Evolutionary conservation across 208 protist genomes (phyloP), one percentile per base, ranked within the genome.

Genomic region (Trypanosoma rangeli): DNA sequence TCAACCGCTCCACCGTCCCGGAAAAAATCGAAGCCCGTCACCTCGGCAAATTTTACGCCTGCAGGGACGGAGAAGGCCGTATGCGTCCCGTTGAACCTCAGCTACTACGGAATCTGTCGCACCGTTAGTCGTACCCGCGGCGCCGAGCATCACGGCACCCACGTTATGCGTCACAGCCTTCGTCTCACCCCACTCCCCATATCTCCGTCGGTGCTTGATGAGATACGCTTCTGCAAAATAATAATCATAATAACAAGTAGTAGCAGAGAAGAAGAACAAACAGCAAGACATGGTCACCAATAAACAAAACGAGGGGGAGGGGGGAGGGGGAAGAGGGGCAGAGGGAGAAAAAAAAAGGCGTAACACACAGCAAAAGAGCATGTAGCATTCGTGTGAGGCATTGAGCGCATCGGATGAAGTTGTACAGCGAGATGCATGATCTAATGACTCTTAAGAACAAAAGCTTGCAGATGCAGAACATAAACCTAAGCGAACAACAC

Each of bases 1-100:
- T 33, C 20, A 77, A 59, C 46, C 64, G 68, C 2, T 74, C 58
- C 35, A 82, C 53, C 8, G 80, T 64, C n/a, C n/a, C n/a, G 12
- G 37, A 64, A 9, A 70, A 85, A 61, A 28, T 71, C 74, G 26
- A 44, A 69, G 24, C 64, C 73, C 16, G 64, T 75, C 66, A 70
- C 78, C 31, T 80, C 75, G 35, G 79, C 50, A 55, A 81, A 85
- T 60, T 33, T 60, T 29, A 64, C 74, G 31, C 68, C 75, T 22
- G 68, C 24, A 22, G 74, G 74, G 28, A 70, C 26, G 15, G 73
- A 73, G 58, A 73, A 73, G 81, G 33, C 80, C 79, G 58, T 77
- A 68, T 2, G 64, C 29, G 46, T 89, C 80, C 33, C 59, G 54
- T 18, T 44, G 55, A 15, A 80, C 66, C 15, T 64, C 60, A 7